Percentiles rank a stretch among this genome's conserved stretches.
phyloP scores from a whole-genome alignment of 2,329 filamentous ascomycete genomes.

The Paracamarosporium sp. region DNA sequence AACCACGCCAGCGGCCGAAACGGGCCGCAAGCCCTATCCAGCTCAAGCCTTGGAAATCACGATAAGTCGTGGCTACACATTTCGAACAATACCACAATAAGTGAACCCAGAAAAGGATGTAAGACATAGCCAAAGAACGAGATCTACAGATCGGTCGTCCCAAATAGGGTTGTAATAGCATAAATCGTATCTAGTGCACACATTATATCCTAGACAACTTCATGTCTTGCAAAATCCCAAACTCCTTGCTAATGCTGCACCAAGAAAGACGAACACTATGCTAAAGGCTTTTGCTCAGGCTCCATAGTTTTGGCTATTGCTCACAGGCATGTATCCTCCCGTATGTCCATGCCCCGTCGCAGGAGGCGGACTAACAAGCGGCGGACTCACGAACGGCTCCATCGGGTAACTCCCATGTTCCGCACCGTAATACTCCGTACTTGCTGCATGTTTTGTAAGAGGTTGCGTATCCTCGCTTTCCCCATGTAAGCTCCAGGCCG shows the following conservation, averaged over 20 bases:
- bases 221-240: neutral
- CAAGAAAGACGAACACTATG: neutral
- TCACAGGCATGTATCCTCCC: slow-evolving; percentile 28
- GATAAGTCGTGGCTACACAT: neutral
- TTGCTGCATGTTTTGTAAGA: slow-evolving; percentile 10
- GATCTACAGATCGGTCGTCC: neutral
- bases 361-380: slow-evolving; percentile 20
- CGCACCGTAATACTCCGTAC: slow-evolving; percentile 23
- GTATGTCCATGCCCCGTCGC: slow-evolving; percentile 4
- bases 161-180: neutral
- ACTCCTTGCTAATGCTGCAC: neutral
- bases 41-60: neutral
- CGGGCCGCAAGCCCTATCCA: slow-evolving; percentile 8
- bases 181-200: neutral
- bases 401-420: slow-evolving; percentile 22
- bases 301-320: slow-evolving; percentile 20
- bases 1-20: neutral
- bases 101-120: too few relatives aligned
- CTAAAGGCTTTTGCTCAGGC: slow-evolving; percentile 7
- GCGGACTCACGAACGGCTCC: slow-evolving; percentile 26
- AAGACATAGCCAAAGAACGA: neutral
- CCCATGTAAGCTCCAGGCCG: slow-evolving; percentile 27
- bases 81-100: too few relatives aligned
- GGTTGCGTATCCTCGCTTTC: slow-evolving; percentile 23
- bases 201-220: neutral